These are phyloP conservation scores for Zea luxurians DNA, from an alignment of 176 grass and related monocot species.

Conservation along the genomic window DNA sequence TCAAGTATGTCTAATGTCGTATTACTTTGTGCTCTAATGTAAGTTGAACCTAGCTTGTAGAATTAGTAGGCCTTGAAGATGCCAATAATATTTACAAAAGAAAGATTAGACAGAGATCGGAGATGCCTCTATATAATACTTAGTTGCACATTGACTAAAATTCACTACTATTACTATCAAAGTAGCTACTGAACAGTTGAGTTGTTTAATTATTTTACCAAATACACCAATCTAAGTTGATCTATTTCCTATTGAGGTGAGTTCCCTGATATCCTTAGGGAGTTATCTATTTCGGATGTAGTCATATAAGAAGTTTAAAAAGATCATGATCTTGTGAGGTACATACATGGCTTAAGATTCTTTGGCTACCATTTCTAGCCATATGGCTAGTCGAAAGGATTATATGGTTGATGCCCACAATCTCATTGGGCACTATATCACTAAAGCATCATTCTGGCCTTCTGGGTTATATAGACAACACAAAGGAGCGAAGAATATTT, in stretches of 20 bases:
- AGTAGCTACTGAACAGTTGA: not conserved
- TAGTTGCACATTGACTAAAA: not conserved
- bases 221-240: conserved; percentile 7
- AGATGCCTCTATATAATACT: not conserved
- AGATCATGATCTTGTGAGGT: not conserved
- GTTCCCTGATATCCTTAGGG: not conserved
- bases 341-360: conserved; percentile 9
- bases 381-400: conserved; percentile 9
- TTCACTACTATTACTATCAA: conserved; percentile 5
- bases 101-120: not conserved
- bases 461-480: conserved; percentile 22
- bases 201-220: not conserved
- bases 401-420: conserved; percentile 4
- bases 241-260: not conserved
- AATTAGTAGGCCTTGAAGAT: not conserved
- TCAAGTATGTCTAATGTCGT: conserved; percentile 14
- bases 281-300: conserved; percentile 20
- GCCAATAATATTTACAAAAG: not conserved
- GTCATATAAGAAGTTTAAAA: conserved; percentile 24
- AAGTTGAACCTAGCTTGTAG: not conserved
- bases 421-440: conserved; percentile 18
- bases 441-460: conserved; percentile 27
- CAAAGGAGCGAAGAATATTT: not conserved
- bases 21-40: conserved; percentile 10
- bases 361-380: conserved; percentile 15